These are phyloP conservation scores for Rostrohypoxylon terebratum DNA, from an alignment of 495 filamentous ascomycete species.

Conservation along the genomic window DNA sequence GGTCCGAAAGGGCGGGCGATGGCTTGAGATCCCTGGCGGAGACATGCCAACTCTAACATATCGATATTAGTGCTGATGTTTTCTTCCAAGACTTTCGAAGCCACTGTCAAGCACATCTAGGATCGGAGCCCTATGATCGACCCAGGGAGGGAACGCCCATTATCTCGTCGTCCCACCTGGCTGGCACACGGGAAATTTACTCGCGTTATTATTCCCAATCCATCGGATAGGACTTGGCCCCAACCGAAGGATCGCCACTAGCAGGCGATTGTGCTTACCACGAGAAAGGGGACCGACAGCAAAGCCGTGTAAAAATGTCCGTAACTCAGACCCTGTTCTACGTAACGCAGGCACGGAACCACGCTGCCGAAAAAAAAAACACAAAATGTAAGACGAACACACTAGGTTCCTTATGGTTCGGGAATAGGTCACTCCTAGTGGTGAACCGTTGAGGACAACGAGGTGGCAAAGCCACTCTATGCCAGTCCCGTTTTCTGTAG, in stretches of 20 bases:
- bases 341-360: conserved; percentile 22
- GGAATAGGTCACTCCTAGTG: conserved; percentile 23
- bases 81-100: conserved; percentile 5
- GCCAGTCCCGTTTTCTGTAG: conserved; percentile 16
- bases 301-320: conserved; percentile 29
- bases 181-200: conserved; percentile 30
- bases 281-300: conserved; percentile 24
- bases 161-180: conserved; percentile 21
- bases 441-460: conserved; percentile 1
- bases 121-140: conserved; percentile 29
- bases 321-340: conserved; percentile 10
- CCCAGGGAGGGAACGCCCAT: conserved; percentile 17
- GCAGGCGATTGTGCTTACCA: conserved; percentile 12
- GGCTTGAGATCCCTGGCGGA: conserved; percentile 31
- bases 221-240: conserved; percentile 25
- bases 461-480: conserved; percentile 3
- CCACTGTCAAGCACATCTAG: conserved; percentile 7
- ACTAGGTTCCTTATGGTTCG: conserved; percentile 27
- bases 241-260: conserved; percentile 5
- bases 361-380: conserved; percentile 28
- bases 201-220: conserved; percentile 31
- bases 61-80: conserved; percentile 17
- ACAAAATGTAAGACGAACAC: conserved; percentile 7
- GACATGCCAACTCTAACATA: conserved; percentile 27
- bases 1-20: conserved; percentile 29